Evolutionary conservation across 208 protist genomes (phyloP).

Genomic region (Leishmania amazonensis): DNA sequence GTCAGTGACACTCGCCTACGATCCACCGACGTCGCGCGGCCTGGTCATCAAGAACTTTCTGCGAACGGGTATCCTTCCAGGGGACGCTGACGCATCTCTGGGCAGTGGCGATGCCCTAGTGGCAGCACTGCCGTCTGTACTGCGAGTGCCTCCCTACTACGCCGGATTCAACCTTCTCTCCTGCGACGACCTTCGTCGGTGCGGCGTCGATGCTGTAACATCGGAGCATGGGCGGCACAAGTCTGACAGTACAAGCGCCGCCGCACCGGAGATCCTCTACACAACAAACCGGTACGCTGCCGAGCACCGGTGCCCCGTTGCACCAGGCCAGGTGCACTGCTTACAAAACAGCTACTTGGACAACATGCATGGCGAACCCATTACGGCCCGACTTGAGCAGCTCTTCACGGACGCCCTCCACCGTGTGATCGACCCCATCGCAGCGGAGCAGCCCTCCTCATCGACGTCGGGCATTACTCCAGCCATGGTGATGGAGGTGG

Average conservation of each 20-base stretch:
- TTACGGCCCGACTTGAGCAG: slow-evolving; percentile 32
- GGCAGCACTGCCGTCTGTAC: not conserved
- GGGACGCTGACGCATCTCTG: not conserved
- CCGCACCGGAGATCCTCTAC: slow-evolving; percentile 28
- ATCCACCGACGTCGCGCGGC: slow-evolving; percentile 43
- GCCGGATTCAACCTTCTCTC: slow-evolving; percentile 65
- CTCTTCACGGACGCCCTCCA: slow-evolving; percentile 33
- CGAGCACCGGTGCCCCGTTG: slow-evolving; percentile 22
- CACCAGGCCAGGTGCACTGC: slow-evolving; percentile 41
- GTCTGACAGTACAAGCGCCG: slow-evolving; percentile 2
- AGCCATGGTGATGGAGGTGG: slow-evolving; percentile 24
- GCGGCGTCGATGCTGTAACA: not conserved
- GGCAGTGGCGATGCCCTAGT: not conserved
- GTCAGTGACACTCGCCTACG: slow-evolving; percentile 36
- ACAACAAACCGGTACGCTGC: slow-evolving; percentile 56
- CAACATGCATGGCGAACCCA: slow-evolving; percentile 57
- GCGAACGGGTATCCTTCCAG: slow-evolving; percentile 21
- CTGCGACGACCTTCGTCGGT: slow-evolving; percentile 24
- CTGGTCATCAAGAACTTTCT: slow-evolving; percentile 52
- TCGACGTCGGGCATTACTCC: not conserved
- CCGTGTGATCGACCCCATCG: slow-evolving; percentile 16
- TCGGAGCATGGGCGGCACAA: slow-evolving; percentile 1
- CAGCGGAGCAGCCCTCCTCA: not conserved
- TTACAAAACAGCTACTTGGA: slow-evolving; percentile 66
- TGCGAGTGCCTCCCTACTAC: slow-evolving; percentile 44